phyloP scores from a whole-genome alignment of 805 yeast species.

The Candida suzukii region DNA sequence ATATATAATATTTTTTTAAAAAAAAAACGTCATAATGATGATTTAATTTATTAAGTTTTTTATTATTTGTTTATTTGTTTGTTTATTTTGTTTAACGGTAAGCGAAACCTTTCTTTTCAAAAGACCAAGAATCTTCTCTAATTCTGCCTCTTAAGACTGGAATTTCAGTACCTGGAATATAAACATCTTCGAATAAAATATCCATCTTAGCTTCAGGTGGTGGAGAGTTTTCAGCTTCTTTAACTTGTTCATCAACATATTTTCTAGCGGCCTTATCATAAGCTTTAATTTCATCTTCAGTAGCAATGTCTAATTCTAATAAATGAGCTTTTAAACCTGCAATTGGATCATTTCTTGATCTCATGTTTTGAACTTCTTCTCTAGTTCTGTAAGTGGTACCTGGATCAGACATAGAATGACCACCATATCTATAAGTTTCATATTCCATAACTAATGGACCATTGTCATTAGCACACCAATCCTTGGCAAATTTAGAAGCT shows the following conservation, averaged over 20 bases:
- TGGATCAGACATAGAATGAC: slow-evolving; percentile 99
- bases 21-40: too few species aligned
- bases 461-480: slow-evolving; percentile 87
- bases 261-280: slow-evolving; percentile 96
- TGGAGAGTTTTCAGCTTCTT: slow-evolving; percentile 87
- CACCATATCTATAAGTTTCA: slow-evolving; percentile 99
- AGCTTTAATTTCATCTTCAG: slow-evolving; percentile 90
- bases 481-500: slow-evolving; percentile 95
- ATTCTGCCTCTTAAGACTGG: slow-evolving; percentile 95
- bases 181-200: slow-evolving; percentile 92
- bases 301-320: slow-evolving; percentile 75
- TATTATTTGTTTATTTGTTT: neutral
- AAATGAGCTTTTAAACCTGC: slow-evolving; percentile 89
- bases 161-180: slow-evolving; percentile 89
- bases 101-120: slow-evolving; percentile 31
- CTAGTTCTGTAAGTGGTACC: slow-evolving; percentile 99
- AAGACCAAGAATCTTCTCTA: slow-evolving; percentile 85
- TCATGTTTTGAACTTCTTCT: slow-evolving; percentile 99
- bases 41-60: too few species aligned
- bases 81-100: slow-evolving; percentile 20
- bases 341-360: slow-evolving; percentile 96
- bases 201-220: slow-evolving; percentile 95
- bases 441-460: slow-evolving; percentile 96
- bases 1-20: too few species aligned
- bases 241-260: slow-evolving; percentile 90